A percentile compares a stretch with the other conserved stretches of the same genome.
Conservation (phyloP, 2,329 filamentous ascomycete genomes). For the Graphiopsis chlorocephala region DNA sequence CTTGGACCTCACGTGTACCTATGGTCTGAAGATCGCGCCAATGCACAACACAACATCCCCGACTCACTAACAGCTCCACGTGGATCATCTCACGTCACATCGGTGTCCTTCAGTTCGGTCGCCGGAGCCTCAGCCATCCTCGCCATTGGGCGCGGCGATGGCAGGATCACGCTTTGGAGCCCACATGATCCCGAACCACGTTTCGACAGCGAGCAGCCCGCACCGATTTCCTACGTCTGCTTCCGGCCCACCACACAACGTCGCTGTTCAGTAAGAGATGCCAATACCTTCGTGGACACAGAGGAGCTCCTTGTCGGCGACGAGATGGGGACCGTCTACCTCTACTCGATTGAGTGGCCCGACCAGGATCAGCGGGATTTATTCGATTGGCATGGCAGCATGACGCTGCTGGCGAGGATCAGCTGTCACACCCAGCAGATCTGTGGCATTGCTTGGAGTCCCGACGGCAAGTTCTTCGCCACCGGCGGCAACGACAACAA, state of each 20-base stretch:
- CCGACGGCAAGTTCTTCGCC: constrained; percentile 71
- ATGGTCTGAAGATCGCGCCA: constrained; percentile 74
- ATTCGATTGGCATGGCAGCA: constrained; percentile 71
- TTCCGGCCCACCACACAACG: constrained; percentile 67
- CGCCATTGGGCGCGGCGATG: constrained; percentile 77
- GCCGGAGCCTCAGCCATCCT: constrained; percentile 75
- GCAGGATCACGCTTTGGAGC: constrained; percentile 74
- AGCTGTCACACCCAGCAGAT: constrained; percentile 82
- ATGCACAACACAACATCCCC: constrained; percentile 35
- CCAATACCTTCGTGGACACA: constrained; percentile 56
- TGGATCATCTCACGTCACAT: constrained; percentile 62
- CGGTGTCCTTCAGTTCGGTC: constrained; percentile 82
- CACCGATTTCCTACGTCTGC: constrained; percentile 72
- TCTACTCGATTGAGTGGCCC: constrained; percentile 87
- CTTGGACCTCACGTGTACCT: constrained; percentile 76
- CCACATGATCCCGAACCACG: constrained; percentile 67
- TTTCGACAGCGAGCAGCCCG: constrained; percentile 71
- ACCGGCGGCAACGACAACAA: constrained; percentile 91
- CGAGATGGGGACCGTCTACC: constrained; percentile 76
- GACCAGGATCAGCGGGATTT: constrained; percentile 58
- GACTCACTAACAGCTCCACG: constrained; percentile 54
- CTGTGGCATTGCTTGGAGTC: constrained; percentile 87
- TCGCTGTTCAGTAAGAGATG: constrained; percentile 49
- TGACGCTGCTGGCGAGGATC: constrained; percentile 75
- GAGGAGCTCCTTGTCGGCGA: constrained; percentile 89